Conservation (phyloP, 306 rosid genomes). For the Fragaria iinumae region DNA sequence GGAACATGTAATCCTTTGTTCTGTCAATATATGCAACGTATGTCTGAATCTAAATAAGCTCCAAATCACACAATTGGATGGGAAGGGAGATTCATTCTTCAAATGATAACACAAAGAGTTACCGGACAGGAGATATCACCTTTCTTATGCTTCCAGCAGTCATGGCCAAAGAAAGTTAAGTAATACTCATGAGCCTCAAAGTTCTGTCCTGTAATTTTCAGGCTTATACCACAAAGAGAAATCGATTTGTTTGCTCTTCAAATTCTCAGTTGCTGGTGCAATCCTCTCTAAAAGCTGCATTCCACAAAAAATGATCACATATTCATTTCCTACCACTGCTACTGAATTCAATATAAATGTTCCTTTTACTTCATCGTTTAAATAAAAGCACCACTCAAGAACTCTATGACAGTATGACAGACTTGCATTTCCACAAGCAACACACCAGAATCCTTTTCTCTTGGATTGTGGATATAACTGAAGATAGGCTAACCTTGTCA, state of each 20-base stretch:
- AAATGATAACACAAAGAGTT: background rate
- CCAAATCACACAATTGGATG: background rate
- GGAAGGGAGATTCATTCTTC: background rate
- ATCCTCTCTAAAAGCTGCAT: conserved; percentile 79
- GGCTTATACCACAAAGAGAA: conserved; percentile 93
- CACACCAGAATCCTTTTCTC: background rate
- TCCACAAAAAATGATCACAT: background rate
- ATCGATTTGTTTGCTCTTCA: conserved; percentile 64
- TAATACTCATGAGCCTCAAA: conserved; percentile 35
- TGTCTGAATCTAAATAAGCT: background rate
- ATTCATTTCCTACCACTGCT: background rate
- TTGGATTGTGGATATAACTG: background rate
- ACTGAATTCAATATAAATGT: background rate
- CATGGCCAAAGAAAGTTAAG: background rate
- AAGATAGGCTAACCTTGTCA: conserved; percentile 55
- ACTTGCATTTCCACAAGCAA: background rate
- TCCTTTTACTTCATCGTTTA: background rate
- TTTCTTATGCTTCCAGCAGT: background rate
- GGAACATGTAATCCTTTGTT: background rate
- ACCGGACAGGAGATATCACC: conserved; percentile 9
- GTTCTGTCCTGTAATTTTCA: conserved; percentile 63
- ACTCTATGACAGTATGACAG: background rate
- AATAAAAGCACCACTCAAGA: background rate
- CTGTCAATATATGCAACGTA: background rate
- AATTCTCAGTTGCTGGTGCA: conserved; percentile 78